A percentile compares a stretch with the other conserved stretches of the same genome.
These are phyloP conservation scores for Aspergillus incahuasiensis DNA, from an alignment of 495 filamentous ascomycete species.

Conservation along the genomic window DNA sequence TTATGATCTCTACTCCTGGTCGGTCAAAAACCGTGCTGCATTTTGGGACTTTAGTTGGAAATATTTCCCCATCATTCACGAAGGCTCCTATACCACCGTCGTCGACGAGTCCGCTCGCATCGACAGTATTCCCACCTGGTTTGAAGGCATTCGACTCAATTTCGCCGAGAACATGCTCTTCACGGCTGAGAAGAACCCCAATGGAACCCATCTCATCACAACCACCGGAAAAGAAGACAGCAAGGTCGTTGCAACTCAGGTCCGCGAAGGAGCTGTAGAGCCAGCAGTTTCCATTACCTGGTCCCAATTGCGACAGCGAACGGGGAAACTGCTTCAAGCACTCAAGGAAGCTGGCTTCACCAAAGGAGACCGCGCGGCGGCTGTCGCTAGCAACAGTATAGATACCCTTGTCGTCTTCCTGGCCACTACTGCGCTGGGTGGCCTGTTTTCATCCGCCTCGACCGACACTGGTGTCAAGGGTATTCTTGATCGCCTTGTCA, in stretches of 20 bases:
- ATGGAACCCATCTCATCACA: slow-evolving; percentile 45
- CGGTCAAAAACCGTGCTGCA: slow-evolving; percentile 51
- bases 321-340: slow-evolving; percentile 54
- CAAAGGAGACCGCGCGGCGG: slow-evolving; percentile 66
- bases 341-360: slow-evolving; percentile 58
- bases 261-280: slow-evolving; percentile 62
- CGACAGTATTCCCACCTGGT: slow-evolving; percentile 43
- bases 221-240: slow-evolving; percentile 58
- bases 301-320: slow-evolving; percentile 52
- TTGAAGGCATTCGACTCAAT: slow-evolving; percentile 61
- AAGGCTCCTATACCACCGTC: slow-evolving; percentile 52
- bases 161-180: slow-evolving; percentile 77
- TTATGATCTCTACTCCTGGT: slow-evolving; percentile 60
- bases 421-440: slow-evolving; percentile 61
- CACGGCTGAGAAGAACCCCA: slow-evolving; percentile 11
- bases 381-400: slow-evolving; percentile 67
- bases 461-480: slow-evolving; percentile 80
- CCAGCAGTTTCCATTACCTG: slow-evolving; percentile 55
- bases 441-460: slow-evolving; percentile 63
- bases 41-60: slow-evolving; percentile 67
- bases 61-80: slow-evolving; percentile 53
- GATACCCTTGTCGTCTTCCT: slow-evolving; percentile 65
- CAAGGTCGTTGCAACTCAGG: slow-evolving; percentile 64
- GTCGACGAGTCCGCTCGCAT: slow-evolving; percentile 65
- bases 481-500: slow-evolving; percentile 65